These are phyloP conservation scores for Pelargonium fulgidum DNA, from an alignment of 441 rosid genomes.

Conservation along the genomic window DNA sequence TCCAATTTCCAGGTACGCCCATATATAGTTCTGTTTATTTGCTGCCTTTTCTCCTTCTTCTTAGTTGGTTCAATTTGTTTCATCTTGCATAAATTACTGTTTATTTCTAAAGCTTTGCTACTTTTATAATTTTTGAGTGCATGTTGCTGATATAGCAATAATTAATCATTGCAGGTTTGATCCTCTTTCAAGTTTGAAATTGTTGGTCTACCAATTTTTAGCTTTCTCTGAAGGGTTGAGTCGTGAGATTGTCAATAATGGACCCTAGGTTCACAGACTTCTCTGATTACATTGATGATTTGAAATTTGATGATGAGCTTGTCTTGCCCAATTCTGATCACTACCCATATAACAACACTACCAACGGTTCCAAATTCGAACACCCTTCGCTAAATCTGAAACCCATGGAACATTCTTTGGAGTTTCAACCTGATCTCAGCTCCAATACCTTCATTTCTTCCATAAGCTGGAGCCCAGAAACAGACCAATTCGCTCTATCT, in stretches of 20 bases:
- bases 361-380: constrained; percentile 26
- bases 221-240: neutral
- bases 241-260: constrained; percentile 16
- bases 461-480: constrained; percentile 20
- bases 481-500: constrained; percentile 20
- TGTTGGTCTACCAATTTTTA: neutral
- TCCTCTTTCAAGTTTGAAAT: neutral
- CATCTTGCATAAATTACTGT: neutral
- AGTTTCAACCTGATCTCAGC: constrained; percentile 20
- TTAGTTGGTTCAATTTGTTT: neutral
- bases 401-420: constrained; percentile 26
- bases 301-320: constrained; percentile 25
- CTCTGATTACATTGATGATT: constrained; percentile 28
- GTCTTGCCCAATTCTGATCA: constrained; percentile 23
- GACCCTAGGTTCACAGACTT: constrained; percentile 29
- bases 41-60: neutral
- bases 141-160: neutral
- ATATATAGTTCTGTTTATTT: neutral
- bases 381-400: constrained; percentile 30
- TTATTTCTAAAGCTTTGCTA: neutral
- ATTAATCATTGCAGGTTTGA: too few species aligned
- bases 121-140: neutral
- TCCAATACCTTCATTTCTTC: constrained; percentile 21
- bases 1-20: neutral
- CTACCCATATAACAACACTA: constrained; percentile 13